Evolutionary conservation across 805 yeast species (phyloP).

Genomic region (Hermanozyma aechmeae): DNA sequence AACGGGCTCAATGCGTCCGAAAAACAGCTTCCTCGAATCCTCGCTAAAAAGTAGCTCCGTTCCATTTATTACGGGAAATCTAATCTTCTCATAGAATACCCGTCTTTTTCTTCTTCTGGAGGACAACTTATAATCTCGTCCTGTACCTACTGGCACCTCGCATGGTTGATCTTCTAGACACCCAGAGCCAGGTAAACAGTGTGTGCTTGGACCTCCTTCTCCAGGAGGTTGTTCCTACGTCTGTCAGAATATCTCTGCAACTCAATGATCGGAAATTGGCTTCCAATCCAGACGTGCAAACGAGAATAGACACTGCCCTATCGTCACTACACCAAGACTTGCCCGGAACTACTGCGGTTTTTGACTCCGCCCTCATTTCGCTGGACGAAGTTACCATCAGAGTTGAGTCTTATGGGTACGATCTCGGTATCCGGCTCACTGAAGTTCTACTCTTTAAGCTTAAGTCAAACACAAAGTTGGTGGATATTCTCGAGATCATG

Average conservation of each 20-base stretch:
- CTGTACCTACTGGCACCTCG: neutral
- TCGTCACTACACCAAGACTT: conserved; percentile 21
- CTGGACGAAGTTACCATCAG: conserved; percentile 48
- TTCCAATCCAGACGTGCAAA: conserved; percentile 10
- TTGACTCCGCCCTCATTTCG: conserved; percentile 23
- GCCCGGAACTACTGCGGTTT: conserved; percentile 35
- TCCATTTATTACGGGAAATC: neutral
- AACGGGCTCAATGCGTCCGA: neutral
- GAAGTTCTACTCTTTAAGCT: conserved; percentile 36
- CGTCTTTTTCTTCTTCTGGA: neutral
- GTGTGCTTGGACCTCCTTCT: conserved; percentile 54
- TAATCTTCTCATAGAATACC: neutral
- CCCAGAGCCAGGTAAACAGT: conserved; percentile 36
- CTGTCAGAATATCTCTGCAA: conserved; percentile 51
- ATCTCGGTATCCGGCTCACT: conserved; percentile 51
- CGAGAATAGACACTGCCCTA: conserved; percentile 17
- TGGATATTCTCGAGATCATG: conserved; percentile 72
- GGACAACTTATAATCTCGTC: neutral
- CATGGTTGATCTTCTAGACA: conserved; percentile 6
- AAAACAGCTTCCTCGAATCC: conserved; percentile 2
- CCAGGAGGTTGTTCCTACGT: conserved; percentile 69
- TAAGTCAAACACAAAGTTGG: conserved; percentile 35
- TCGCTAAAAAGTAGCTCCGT: neutral
- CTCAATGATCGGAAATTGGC: conserved; percentile 18
- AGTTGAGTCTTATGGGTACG: conserved; percentile 63